These are phyloP conservation scores for Microstegium vimineum DNA, from an alignment of 176 grass and related monocot species.

Conservation along the genomic window DNA sequence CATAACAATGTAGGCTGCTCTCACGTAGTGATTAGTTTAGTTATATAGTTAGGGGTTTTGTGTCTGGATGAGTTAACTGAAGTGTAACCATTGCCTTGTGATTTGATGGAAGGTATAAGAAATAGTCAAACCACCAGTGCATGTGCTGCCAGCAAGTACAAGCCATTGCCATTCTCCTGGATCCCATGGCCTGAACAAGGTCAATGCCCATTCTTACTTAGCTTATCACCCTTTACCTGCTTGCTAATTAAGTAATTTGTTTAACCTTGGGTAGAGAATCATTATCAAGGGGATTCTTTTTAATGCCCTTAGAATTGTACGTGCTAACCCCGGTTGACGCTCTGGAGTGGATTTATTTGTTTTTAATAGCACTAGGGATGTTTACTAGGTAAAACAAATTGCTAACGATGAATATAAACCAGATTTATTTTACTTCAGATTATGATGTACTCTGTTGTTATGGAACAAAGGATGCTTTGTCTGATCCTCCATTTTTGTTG, in stretches of 20 bases:
- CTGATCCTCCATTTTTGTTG: background rate
- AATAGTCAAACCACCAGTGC: conserved; percentile 46
- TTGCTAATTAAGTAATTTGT: conserved; percentile 5
- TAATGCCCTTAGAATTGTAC: conserved; percentile 1
- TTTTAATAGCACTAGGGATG: background rate
- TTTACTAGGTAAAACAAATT: background rate
- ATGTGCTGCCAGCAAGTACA: conserved; percentile 39
- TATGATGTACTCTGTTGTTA: background rate
- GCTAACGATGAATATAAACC: background rate
- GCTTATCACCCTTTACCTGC: background rate
- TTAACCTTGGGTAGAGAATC: background rate
- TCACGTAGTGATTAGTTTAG: background rate
- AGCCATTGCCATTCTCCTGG: conserved; percentile 45
- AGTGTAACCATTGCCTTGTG: conserved; percentile 12
- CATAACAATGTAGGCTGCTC: background rate
- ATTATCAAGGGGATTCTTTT: background rate
- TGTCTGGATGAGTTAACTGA: conserved; percentile 28
- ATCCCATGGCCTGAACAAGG: conserved; percentile 48
- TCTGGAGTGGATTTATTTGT: background rate
- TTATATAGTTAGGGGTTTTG: background rate
- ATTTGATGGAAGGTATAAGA: conserved; percentile 44
- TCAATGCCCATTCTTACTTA: conserved; percentile 36
- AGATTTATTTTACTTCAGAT: background rate
- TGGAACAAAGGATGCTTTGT: background rate
- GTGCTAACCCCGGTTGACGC: background rate